Evolutionary conservation across 169 alveolate genomes (phyloP).

Genomic region (Prorocentrum cordatum): DNA sequence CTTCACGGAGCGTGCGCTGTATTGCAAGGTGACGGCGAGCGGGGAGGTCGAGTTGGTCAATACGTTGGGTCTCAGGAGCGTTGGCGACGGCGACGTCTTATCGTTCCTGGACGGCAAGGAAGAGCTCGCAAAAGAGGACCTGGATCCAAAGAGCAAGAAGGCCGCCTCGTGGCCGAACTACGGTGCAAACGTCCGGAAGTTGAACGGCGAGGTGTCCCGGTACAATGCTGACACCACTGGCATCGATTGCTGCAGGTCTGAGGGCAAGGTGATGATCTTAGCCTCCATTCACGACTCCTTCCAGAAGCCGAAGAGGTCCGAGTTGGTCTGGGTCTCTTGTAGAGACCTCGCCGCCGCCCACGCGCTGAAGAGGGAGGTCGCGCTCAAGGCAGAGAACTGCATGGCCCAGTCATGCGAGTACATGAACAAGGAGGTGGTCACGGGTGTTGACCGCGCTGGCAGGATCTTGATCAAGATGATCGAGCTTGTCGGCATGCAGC

Average conservation of each 20-base stretch:
- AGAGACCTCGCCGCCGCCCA: conserved; percentile 42
- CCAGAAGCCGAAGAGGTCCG: conserved; percentile 22
- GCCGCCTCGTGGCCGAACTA: conserved; percentile 54
- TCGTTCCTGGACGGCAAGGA: not conserved
- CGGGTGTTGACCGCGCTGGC: conserved; percentile 17
- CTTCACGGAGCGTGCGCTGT: not conserved
- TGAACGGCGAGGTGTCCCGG: not conserved
- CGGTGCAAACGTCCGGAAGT: not conserved
- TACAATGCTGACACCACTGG: conserved; percentile 27
- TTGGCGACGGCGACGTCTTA: not conserved
- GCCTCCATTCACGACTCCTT: conserved; percentile 47
- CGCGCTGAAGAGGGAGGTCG: conserved; percentile 1
- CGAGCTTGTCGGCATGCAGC: conserved; percentile 34
- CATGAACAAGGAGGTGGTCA: conserved; percentile 5
- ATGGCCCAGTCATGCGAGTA: conserved; percentile 43
- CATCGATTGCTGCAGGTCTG: conserved; percentile 8
- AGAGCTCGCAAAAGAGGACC: not conserved
- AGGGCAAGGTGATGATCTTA: not conserved
- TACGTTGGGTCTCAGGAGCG: not conserved
- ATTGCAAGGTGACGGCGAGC: not conserved
- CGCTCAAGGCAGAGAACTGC: conserved; percentile 2
- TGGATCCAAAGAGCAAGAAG: not conserved
- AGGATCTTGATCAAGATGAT: conserved; percentile 28
- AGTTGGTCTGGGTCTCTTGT: conserved; percentile 46
- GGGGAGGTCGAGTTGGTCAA: conserved; percentile 21